Conservation (phyloP, 495 filamentous ascomycete species). For the Annulohypoxylon bovei region DNA sequence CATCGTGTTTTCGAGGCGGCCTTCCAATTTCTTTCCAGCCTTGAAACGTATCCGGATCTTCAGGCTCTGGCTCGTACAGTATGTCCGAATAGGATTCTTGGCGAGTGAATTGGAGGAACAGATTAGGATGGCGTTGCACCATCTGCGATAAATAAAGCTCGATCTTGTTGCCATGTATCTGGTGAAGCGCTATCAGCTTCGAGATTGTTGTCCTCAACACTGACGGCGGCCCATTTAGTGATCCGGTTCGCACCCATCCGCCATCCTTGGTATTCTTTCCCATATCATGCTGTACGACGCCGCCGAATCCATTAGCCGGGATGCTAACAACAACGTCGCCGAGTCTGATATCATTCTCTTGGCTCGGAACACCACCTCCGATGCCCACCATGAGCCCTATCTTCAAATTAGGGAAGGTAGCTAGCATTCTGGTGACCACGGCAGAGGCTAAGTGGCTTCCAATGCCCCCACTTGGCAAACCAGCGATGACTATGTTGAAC, state of each 20-base stretch:
- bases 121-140: no score
- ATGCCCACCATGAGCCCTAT: constrained; percentile 62
- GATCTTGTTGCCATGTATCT: no score
- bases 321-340: constrained; percentile 44
- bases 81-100: no score
- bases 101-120: no score
- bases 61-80: no score
- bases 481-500: constrained; percentile 55
- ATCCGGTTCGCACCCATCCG: no score
- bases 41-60: no score
- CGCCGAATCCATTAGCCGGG: constrained; percentile 24
- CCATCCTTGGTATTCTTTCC: constrained; percentile 42
- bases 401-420: constrained; percentile 55
- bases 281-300: constrained; percentile 49
- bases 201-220: no score
- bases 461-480: constrained; percentile 53
- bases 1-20: constrained; percentile 34
- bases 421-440: constrained; percentile 50
- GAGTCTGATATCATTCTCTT: constrained; percentile 49
- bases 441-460: no score
- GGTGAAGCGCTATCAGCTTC: no score
- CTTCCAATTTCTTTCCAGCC: no score
- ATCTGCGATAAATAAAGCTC: no score
- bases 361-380: constrained; percentile 54
- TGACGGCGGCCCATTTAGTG: constrained; percentile 40